These are phyloP conservation scores for Solanum ossicruentum DNA, from an alignment of 257 asterid species.

Conservation along the genomic window DNA sequence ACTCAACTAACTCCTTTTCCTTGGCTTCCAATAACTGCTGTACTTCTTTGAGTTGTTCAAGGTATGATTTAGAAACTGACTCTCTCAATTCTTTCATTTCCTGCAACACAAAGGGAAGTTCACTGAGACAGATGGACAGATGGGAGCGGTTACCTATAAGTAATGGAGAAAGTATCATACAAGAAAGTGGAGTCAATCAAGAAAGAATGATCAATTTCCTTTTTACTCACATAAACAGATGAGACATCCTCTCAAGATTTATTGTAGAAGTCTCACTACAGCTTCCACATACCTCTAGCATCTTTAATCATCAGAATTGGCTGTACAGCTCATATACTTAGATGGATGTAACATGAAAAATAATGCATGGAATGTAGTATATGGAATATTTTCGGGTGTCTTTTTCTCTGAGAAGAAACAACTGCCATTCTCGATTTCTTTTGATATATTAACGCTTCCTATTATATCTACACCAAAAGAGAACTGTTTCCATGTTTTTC, in stretches of 20 bases:
- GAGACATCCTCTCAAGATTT: neutral
- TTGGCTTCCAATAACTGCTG: constrained; percentile 49
- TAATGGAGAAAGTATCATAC: neutral
- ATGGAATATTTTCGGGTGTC: neutral
- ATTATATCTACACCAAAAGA: neutral
- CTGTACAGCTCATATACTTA: neutral
- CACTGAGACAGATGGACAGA: neutral
- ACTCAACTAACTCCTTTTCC: constrained; percentile 52
- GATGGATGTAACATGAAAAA: neutral
- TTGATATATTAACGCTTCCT: neutral
- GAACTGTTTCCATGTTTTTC: neutral
- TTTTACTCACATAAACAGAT: neutral
- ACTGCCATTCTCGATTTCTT: neutral
- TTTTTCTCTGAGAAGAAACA: neutral
- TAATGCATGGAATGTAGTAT: neutral
- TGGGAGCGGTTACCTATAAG: neutral
- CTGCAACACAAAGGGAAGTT: constrained; percentile 24
- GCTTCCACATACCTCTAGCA: neutral
- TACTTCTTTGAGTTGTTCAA: constrained; percentile 48
- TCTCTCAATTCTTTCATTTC: constrained; percentile 60
- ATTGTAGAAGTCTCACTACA: neutral
- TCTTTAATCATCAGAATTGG: neutral
- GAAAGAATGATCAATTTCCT: neutral
- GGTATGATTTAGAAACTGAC: constrained; percentile 59
- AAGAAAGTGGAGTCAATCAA: neutral